A percentile compares a stretch with the other conserved stretches of the same genome.
Evolutionary conservation across 495 filamentous ascomycete genomes (phyloP).

Genomic region (Lasiosphaeria miniovina): DNA sequence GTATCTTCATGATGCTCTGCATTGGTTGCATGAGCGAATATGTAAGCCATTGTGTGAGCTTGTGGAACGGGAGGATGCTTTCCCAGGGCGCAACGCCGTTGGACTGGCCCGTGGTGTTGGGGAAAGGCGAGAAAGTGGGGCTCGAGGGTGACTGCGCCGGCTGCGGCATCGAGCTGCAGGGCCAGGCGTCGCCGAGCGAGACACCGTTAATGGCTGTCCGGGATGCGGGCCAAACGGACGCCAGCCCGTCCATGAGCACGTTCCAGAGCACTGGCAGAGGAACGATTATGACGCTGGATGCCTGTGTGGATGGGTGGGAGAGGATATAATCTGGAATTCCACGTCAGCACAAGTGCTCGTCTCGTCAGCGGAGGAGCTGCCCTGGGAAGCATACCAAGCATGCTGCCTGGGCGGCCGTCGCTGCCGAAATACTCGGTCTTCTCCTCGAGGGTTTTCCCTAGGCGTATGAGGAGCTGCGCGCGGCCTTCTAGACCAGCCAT

Average conservation of each 20-base stretch:
- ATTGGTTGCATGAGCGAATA: conserved; percentile 91
- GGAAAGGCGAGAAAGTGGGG: conserved; percentile 46
- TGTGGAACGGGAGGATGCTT: conserved; percentile 91
- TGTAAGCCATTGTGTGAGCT: conserved; percentile 84
- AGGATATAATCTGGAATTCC: conserved; percentile 74
- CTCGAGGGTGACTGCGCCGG: conserved; percentile 54
- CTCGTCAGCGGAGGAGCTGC: too few species aligned
- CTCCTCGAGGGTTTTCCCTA: conserved; percentile 68
- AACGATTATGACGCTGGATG: conserved; percentile 81
- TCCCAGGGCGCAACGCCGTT: conserved; percentile 72
- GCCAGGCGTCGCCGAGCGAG: conserved; percentile 93
- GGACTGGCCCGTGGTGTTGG: conserved; percentile 34
- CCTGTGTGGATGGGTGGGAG: conserved; percentile 83
- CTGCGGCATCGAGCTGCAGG: conserved; percentile 74
- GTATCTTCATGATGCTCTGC: conserved; percentile 68
- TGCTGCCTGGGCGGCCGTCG: conserved; percentile 83
- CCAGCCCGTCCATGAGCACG: conserved; percentile 82
- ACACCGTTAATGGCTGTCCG: conserved; percentile 86
- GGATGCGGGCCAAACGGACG: conserved; percentile 84
- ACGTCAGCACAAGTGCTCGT: conserved; percentile 7
- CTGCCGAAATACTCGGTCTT: conserved; percentile 84
- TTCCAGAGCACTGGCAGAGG: conserved; percentile 90
- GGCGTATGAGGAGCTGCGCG: conserved; percentile 70
- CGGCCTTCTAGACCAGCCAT: conserved; percentile 86
- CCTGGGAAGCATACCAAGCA: conserved; percentile 67